Conservation (phyloP, 2,329 filamentous ascomycete species). For the Chrysoporthe austroafricana region DNA sequence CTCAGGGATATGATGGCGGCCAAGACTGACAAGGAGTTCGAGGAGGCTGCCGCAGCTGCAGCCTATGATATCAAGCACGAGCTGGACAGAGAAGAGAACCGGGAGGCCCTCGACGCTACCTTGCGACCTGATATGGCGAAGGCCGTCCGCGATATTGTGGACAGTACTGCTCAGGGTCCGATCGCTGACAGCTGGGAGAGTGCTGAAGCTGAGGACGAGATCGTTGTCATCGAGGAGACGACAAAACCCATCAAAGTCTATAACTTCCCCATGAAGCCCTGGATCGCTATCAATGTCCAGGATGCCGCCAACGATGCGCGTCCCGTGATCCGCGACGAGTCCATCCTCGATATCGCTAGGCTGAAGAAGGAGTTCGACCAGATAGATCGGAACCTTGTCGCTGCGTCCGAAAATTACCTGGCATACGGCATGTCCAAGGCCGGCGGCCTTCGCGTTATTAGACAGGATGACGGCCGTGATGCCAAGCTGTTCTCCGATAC, state of each 20-base stretch:
- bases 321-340: slow-evolving; percentile 73
- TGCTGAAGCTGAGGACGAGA: slow-evolving; percentile 72
- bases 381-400: slow-evolving; percentile 89
- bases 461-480: slow-evolving; percentile 90
- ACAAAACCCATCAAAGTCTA: slow-evolving; percentile 75
- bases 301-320: slow-evolving; percentile 58
- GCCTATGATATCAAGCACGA: slow-evolving; percentile 56
- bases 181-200: slow-evolving; percentile 92
- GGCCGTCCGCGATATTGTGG: slow-evolving; percentile 53
- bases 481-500: slow-evolving; percentile 90
- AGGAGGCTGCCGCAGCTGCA: slow-evolving; percentile 51
- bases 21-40: slow-evolving; percentile 58
- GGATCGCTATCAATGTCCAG: slow-evolving; percentile 83
- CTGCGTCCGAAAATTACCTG: slow-evolving; percentile 89
- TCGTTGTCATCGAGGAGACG: slow-evolving; percentile 67
- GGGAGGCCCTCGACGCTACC: slow-evolving; percentile 55
- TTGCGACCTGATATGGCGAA: slow-evolving; percentile 57
- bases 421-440: slow-evolving; percentile 93
- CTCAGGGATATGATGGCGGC: slow-evolving; percentile 54
- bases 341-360: slow-evolving; percentile 88
- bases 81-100: slow-evolving; percentile 58
- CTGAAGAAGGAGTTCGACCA: slow-evolving; percentile 98
- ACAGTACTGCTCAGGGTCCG: slow-evolving; percentile 61
- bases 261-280: slow-evolving; percentile 96
- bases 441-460: slow-evolving; percentile 88